Conservation (phyloP, 1,139 yeast genomes). For the Zhuliangozyma blackwelliae region DNA sequence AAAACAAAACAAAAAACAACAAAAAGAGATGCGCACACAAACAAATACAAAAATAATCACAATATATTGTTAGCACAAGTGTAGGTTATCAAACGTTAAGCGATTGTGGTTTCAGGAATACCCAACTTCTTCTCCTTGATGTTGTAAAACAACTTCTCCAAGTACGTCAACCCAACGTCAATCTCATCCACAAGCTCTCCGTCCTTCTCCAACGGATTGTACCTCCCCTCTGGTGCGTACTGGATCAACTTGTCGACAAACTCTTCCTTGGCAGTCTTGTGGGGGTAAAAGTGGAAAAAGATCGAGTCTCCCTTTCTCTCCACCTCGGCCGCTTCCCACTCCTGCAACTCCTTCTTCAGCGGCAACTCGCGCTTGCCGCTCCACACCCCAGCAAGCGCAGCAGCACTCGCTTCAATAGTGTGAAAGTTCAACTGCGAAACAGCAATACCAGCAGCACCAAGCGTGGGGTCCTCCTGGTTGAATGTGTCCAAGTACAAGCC, state of each 20-base stretch:
- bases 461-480: slow-evolving; percentile 37
- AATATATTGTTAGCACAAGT: no score
- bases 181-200: slow-evolving; percentile 20
- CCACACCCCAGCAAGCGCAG: slow-evolving; percentile 48
- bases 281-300: slow-evolving; percentile 23
- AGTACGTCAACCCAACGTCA: slow-evolving; percentile 17
- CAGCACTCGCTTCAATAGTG: slow-evolving; percentile 39
- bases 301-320: slow-evolving; percentile 18
- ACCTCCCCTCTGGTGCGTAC: slow-evolving; percentile 21
- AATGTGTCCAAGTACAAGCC: slow-evolving; percentile 40
- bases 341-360: slow-evolving; percentile 21
- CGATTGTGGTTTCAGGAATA: slow-evolving; percentile 7
- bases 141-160: slow-evolving; percentile 23
- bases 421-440: slow-evolving; percentile 38
- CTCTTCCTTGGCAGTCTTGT: slow-evolving; percentile 15
- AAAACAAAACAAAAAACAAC: background rate
- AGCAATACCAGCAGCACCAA: slow-evolving; percentile 38
- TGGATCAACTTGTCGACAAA: slow-evolving; percentile 19
- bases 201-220: slow-evolving; percentile 23
- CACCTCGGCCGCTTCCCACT: slow-evolving; percentile 26
- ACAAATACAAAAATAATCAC: no score
- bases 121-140: slow-evolving; percentile 11
- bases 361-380: slow-evolving; percentile 26
- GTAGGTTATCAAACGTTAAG: no score
- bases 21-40: background rate